Evolutionary conservation across 2,329 filamentous ascomycete species (phyloP), one percentile per base, ranked within the genome.

Genomic region (Clonostachys rhizophaga): DNA sequence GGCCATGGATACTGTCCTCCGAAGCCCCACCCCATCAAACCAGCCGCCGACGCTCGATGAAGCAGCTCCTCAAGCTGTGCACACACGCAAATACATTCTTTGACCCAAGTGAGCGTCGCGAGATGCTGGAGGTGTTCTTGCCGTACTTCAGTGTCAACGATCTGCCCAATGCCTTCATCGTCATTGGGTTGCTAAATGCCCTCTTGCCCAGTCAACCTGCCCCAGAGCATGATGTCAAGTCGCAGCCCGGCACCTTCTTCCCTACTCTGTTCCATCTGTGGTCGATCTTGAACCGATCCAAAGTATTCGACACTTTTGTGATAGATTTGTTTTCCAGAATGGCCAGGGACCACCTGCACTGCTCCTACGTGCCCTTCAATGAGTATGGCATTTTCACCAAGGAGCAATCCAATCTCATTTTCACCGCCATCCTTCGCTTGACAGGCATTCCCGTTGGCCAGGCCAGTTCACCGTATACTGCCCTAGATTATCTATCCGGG

Each of bases 361-460:
- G 86, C 52, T 67, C 77, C 42, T 81, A 95, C 58, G 80, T 96
- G 5, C 79, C 86, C 1, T 97, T 96, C 61, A 83, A 84, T 3
- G 83, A 91, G 55, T 86, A 91, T 69, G 94, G 94, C 54, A 88
- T 99, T 53, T 97, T 95, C 67, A 95, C 90, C 1, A 83, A 84
- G 54, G 91, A 95, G 54, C 94, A 99, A 67, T 94, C 91, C 1
- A 87, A 92, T 49, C 76, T 95, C 49, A 87, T 99, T 55, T 97
- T 96, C 65, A 97, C 94, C 1, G 87, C 94, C 10, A 83, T 96
- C 48, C 70, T 99, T 48, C 81, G 95, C 43, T 67, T 99, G 47
- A 84, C 96, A 13, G 92, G 97, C 62, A 99, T 99, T 47, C 94
- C 94, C 3, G 94, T 99, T 12, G 92, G 94, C 4, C 94, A 99